These are phyloP conservation scores for Mortierella sp. DNA, from an alignment of 371 early-diverging fungal genomes.

Conservation along the genomic window DNA sequence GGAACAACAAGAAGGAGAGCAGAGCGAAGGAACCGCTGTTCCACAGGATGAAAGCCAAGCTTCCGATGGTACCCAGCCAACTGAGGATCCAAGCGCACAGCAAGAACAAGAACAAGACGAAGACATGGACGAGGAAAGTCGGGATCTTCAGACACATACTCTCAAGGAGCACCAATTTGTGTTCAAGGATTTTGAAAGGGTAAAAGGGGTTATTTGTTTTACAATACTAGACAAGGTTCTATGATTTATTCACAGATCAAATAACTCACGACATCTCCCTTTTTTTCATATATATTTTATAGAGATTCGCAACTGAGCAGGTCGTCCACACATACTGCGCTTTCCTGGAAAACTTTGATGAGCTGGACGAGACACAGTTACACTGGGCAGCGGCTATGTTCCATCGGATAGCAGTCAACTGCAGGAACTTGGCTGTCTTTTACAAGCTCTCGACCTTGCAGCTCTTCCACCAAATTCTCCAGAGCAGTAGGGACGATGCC, in stretches of 20 bases:
- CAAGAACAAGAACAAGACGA: constrained; percentile 53
- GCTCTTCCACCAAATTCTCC: constrained; percentile 71
- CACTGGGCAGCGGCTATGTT: constrained; percentile 69
- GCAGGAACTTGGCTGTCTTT: constrained; percentile 64
- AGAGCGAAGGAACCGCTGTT: not conserved
- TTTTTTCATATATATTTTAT: not conserved
- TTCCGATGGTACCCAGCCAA: not conserved
- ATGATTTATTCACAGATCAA: too few species aligned
- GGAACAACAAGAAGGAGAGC: not conserved
- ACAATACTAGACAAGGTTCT: not conserved
- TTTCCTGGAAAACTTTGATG: constrained; percentile 61
- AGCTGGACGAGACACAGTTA: constrained; percentile 61
- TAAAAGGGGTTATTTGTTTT: constrained; percentile 28
- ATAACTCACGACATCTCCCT: not conserved
- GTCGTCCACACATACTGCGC: constrained; percentile 67
- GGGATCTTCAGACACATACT: constrained; percentile 21
- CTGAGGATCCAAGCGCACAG: too few species aligned
- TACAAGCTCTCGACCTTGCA: constrained; percentile 70
- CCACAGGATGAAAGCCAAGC: not conserved
- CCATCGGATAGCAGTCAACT: constrained; percentile 77
- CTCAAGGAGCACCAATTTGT: constrained; percentile 65
- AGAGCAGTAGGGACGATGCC: constrained; percentile 45
- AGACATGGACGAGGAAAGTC: constrained; percentile 31
- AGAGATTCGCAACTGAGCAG: constrained; percentile 66
- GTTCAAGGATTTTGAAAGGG: constrained; percentile 70